These are phyloP conservation scores for Leucocoprinus sp. DNA, from an alignment of 768 basidiomycete species.

Conservation along the genomic window DNA sequence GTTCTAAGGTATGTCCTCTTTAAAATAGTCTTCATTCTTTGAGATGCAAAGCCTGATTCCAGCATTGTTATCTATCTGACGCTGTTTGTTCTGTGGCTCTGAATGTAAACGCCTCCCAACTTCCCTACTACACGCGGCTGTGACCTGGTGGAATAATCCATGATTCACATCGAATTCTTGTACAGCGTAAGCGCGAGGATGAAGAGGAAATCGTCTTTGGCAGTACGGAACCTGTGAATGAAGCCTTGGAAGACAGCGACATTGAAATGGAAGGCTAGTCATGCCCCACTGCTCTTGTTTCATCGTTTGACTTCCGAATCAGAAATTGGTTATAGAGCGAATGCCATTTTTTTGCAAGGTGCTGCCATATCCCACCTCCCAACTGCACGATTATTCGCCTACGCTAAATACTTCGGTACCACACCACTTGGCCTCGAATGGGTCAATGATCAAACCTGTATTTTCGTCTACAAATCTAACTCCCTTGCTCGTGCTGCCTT, in stretches of 20 bases:
- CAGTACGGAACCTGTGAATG: neutral
- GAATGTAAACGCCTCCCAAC: neutral
- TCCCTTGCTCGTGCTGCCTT: constrained; percentile 44
- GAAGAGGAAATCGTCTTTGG: constrained; percentile 19
- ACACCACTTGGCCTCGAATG: constrained; percentile 75
- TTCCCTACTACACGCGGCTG: neutral
- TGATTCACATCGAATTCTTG: constrained; percentile 13
- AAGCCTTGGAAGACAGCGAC: constrained; percentile 24
- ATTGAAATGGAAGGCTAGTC: constrained; percentile 28
- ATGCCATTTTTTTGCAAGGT: constrained; percentile 70
- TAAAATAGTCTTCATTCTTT: constrained; percentile 25
- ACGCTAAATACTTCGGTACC: constrained; percentile 70
- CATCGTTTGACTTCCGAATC: neutral
- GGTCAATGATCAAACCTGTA: constrained; percentile 78
- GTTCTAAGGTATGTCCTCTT: constrained; percentile 64
- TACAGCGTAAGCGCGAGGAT: constrained; percentile 37
- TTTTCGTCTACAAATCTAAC: constrained; percentile 63
- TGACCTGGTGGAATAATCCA: neutral
- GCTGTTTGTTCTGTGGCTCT: neutral
- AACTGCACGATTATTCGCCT: constrained; percentile 73
- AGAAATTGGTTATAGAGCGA: constrained; percentile 44
- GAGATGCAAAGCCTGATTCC: constrained; percentile 38
- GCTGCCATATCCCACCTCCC: constrained; percentile 67
- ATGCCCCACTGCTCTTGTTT: neutral
- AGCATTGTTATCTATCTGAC: constrained; percentile 14